These are phyloP conservation scores for Hsuehochloa calcarea DNA, from an alignment of 176 grass and related monocot species.

Conservation along the genomic window DNA sequence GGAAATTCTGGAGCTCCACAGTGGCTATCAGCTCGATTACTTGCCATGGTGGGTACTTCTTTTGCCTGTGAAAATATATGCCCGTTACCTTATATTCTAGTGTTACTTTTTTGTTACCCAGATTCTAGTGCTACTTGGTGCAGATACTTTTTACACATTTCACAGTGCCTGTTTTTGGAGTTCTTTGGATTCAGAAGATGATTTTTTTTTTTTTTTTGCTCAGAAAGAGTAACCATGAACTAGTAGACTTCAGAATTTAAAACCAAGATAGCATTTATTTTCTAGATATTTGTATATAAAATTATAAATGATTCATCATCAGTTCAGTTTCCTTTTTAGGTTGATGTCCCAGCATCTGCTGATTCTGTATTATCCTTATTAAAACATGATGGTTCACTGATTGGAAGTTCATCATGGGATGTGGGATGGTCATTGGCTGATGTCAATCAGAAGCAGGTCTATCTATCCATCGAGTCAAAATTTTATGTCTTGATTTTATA, in stretches of 20 bases:
- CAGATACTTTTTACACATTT: no score
- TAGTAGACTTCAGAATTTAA: background rate
- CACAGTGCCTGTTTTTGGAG: background rate
- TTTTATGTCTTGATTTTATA: background rate
- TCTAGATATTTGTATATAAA: conserved; percentile 2
- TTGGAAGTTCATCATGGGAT: conserved; percentile 67
- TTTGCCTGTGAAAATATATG: conserved; percentile 17
- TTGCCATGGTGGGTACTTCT: conserved; percentile 58
- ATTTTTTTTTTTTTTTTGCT: background rate
- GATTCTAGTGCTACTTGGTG: conserved; percentile 23
- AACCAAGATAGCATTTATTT: background rate
- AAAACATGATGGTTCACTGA: conserved; percentile 44
- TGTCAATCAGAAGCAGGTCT: conserved; percentile 66
- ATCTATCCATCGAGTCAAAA: conserved; percentile 19
- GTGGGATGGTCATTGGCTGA: conserved; percentile 68
- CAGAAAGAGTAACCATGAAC: background rate
- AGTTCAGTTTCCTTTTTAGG: conserved; percentile 41
- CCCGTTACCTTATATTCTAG: background rate
- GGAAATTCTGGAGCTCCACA: conserved; percentile 31
- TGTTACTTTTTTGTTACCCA: background rate
- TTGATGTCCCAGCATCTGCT: conserved; percentile 72
- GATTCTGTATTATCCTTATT: conserved; percentile 68
- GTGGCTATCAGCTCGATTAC: conserved; percentile 63
- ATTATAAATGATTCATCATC: conserved; percentile 3
- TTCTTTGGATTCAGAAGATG: background rate